These are phyloP conservation scores for Fusarium sp. DNA, from an alignment of 2,329 filamentous ascomycete species.

Conservation along the genomic window DNA sequence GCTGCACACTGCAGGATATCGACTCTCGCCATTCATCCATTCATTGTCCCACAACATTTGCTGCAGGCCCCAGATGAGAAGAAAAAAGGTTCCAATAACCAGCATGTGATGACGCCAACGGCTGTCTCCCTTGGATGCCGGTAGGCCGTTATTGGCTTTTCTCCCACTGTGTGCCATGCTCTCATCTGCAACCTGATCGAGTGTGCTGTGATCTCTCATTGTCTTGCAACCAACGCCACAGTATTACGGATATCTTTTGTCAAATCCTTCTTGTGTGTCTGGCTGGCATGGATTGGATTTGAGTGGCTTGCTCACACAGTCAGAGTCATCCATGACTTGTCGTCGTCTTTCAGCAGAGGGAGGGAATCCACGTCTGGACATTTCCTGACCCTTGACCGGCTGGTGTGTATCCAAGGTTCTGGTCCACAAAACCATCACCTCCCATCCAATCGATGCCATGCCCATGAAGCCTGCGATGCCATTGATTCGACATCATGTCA, in stretches of 20 bases:
- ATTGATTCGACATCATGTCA: slow-evolving; percentile 35
- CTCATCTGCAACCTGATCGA: neutral
- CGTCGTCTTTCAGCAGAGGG: slow-evolving; percentile 1
- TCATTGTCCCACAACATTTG: neutral
- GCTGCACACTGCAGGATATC: neutral
- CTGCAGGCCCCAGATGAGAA: neutral
- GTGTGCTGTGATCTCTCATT: neutral
- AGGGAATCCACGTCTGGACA: neutral
- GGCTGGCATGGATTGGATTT: neutral
- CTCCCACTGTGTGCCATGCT: neutral
- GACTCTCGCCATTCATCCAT: neutral
- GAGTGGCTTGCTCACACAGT: neutral
- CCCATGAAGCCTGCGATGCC: neutral
- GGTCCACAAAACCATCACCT: slow-evolving; percentile 21
- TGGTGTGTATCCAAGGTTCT: slow-evolving; percentile 1
- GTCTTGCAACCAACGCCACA: slow-evolving; percentile 3
- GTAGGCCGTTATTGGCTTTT: neutral
- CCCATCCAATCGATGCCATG: slow-evolving; percentile 25
- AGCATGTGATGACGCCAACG: slow-evolving; percentile 2
- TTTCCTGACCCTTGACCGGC: neutral
- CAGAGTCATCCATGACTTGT: neutral
- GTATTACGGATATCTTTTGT: neutral
- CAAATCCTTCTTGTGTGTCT: neutral
- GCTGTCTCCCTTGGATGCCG: neutral
- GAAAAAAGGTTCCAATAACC: neutral